A percentile compares a stretch with the other conserved stretches of the same genome.
phyloP scores from a whole-genome alignment of 495 filamentous ascomycete genomes.

The Aspergillus bridgeri region DNA sequence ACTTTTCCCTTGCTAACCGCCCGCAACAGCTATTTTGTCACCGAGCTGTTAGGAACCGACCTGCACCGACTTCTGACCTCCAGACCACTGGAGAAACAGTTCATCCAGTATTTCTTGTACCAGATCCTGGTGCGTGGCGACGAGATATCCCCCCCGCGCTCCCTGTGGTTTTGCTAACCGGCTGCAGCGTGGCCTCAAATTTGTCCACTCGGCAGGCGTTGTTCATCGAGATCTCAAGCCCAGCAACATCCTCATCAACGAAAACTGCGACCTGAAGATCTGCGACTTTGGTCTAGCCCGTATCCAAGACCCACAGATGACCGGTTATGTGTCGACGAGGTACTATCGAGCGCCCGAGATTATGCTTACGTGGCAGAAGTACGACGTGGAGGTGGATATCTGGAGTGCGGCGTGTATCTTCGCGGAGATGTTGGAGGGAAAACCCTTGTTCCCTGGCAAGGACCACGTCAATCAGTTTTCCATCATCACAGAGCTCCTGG shows the following conservation, averaged over 20 bases:
- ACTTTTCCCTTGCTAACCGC: conserved; percentile 18
- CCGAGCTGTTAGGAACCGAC: conserved; percentile 94
- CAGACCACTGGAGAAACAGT: conserved; percentile 95
- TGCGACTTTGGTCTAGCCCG: conserved; percentile 97
- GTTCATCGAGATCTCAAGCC: conserved; percentile 97
- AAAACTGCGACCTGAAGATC: conserved; percentile 99
- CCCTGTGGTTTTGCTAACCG: conserved; percentile 26
- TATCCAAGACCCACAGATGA: conserved; percentile 99
- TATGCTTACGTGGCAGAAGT: conserved; percentile 99
- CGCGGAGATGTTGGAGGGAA: conserved; percentile 98
- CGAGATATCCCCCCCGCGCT: conserved; percentile 8
- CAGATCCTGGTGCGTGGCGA: conserved; percentile 77
- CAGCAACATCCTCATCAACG: conserved; percentile 97
- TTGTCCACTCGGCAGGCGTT: conserved; percentile 96
- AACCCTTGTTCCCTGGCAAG: conserved; percentile 97
- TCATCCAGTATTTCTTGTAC: conserved; percentile 99
- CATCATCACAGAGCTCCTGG: conserved; percentile 96
- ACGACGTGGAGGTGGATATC: conserved; percentile 98
- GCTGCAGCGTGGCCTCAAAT: conserved; percentile 88
- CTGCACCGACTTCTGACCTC: conserved; percentile 94
- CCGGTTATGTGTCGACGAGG: conserved; percentile 95
- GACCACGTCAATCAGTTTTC: conserved; percentile 99
- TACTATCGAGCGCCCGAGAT: conserved; percentile 99
- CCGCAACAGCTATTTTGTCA: conserved; percentile 82
- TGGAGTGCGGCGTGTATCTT: conserved; percentile 99